Percentiles rank a stretch among this genome's conserved stretches.
These are phyloP conservation scores for Dryadomyces quercivorus DNA, from an alignment of 2,329 filamentous ascomycete genomes.

Conservation along the genomic window DNA sequence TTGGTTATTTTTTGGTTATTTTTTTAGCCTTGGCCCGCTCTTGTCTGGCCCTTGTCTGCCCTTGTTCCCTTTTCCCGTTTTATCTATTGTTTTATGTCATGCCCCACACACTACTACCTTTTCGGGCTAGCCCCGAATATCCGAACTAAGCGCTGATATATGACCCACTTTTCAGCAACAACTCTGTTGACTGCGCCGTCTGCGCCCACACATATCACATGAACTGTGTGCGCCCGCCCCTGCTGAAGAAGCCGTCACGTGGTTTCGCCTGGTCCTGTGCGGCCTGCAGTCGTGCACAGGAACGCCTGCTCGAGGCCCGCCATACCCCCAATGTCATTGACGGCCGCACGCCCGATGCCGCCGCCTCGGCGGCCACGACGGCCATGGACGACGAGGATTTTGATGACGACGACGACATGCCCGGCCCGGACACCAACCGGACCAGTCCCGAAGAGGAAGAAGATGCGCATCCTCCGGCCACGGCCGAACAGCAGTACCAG, in stretches of 20 bases:
- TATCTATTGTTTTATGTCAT: conserved; percentile 9
- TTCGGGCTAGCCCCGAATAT: conserved; percentile 8
- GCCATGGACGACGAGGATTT: conserved; percentile 54
- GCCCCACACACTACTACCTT: conserved; percentile 8
- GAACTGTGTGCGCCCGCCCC: conserved; percentile 85
- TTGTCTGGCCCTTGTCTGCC: background rate
- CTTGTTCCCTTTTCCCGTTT: conserved; percentile 1
- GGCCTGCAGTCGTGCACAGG: conserved; percentile 89
- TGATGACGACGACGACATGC: conserved; percentile 60
- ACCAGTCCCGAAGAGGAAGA: conserved; percentile 54
- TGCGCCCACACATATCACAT: conserved; percentile 96
- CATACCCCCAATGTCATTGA: conserved; percentile 65
- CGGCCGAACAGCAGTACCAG: conserved; percentile 80
- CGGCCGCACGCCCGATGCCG: conserved; percentile 43
- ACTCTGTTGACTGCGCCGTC: conserved; percentile 94
- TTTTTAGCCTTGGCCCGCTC: background rate
- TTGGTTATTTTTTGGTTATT: background rate
- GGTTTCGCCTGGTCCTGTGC: conserved; percentile 98
- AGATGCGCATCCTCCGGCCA: conserved; percentile 43
- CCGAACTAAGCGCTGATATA: conserved; percentile 10
- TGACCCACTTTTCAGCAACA: conserved; percentile 44
- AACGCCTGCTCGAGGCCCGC: conserved; percentile 80
- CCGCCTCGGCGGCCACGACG: conserved; percentile 16
- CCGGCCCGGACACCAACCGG: conserved; percentile 41
- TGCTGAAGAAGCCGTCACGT: conserved; percentile 91